A percentile compares a stretch with the other conserved stretches of the same genome.
Conservation (phyloP, 2,329 filamentous ascomycete species). For the Biscogniauxia marginata region DNA sequence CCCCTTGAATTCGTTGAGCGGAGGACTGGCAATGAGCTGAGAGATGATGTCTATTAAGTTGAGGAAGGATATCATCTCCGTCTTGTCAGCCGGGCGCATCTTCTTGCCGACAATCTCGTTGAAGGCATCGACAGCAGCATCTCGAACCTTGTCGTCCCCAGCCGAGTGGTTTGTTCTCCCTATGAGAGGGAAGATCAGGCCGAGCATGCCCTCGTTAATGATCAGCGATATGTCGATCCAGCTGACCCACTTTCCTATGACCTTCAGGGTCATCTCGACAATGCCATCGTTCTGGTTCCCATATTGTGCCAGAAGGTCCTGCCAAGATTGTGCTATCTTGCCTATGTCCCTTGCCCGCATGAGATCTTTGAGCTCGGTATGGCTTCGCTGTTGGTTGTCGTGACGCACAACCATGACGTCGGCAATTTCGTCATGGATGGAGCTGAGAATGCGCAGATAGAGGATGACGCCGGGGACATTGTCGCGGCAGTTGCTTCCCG, state of each 20-base stretch:
- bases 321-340: conserved; percentile 87
- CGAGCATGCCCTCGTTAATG: conserved; percentile 85
- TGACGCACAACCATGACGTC: conserved; percentile 83
- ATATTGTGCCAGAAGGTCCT: conserved; percentile 82
- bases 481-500: conserved; percentile 59
- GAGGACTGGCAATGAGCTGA: conserved; percentile 80
- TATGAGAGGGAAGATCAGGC: conserved; percentile 80
- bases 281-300: conserved; percentile 66
- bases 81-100: conserved; percentile 92
- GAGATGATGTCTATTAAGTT: conserved; percentile 83
- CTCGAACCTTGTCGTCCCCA: conserved; percentile 75
- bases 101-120: conserved; percentile 97
- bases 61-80: conserved; percentile 87
- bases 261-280: conserved; percentile 83
- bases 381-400: conserved; percentile 76
- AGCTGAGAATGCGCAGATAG: conserved; percentile 83
- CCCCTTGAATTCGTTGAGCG: conserved; percentile 73
- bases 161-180: conserved; percentile 65
- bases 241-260: conserved; percentile 96
- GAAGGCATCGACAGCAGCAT: conserved; percentile 90
- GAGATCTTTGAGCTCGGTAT: conserved; percentile 87
- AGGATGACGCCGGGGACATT: conserved; percentile 77
- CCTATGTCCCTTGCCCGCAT: conserved; percentile 83
- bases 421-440: conserved; percentile 95
- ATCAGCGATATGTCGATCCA: conserved; percentile 97